These are phyloP conservation scores for Silene latifolia DNA, from an alignment of 148 eudicot genomes.

Conservation along the genomic window DNA sequence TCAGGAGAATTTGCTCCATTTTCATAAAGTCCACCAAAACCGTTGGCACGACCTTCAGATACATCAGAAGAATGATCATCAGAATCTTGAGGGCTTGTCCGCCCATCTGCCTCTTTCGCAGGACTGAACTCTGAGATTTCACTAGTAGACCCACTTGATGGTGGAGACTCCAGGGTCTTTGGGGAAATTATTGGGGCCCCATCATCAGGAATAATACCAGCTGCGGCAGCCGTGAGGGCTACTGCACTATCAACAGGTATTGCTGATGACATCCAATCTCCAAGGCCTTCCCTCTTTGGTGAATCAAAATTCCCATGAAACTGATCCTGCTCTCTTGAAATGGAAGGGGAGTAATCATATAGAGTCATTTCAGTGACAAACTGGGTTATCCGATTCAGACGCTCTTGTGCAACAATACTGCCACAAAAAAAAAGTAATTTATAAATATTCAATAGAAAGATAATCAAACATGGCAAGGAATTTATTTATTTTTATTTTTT, in stretches of 20 bases:
- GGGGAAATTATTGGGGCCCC: slow-evolving; percentile 47
- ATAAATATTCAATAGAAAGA: slow-evolving; percentile 5
- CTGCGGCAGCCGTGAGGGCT: slow-evolving; percentile 76
- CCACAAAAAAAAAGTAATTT: slow-evolving; percentile 29
- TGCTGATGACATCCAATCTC: slow-evolving; percentile 74
- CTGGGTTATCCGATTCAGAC: slow-evolving; percentile 78
- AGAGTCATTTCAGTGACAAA: slow-evolving; percentile 70
- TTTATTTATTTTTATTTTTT: not conserved
- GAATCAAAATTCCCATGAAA: slow-evolving; percentile 37
- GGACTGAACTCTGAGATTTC: slow-evolving; percentile 65
- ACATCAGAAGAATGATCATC: slow-evolving; percentile 50
- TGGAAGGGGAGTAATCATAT: slow-evolving; percentile 39
- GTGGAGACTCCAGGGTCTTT: slow-evolving; percentile 49
- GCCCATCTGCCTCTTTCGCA: slow-evolving; percentile 39
- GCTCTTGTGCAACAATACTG: slow-evolving; percentile 94
- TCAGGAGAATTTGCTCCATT: slow-evolving; percentile 44
- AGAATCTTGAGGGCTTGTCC: slow-evolving; percentile 35
- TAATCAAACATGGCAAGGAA: not conserved
- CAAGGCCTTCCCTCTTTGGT: slow-evolving; percentile 29
- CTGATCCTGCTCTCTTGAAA: slow-evolving; percentile 34
- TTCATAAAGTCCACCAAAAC: slow-evolving; percentile 35
- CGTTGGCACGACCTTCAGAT: slow-evolving; percentile 43
- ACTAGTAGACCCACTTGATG: slow-evolving; percentile 49
- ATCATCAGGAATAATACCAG: slow-evolving; percentile 63
- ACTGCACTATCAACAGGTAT: slow-evolving; percentile 74